Evolutionary conservation across 1,139 yeast species (phyloP).

Genomic region (Blastobotrys raffinosifermentans): DNA sequence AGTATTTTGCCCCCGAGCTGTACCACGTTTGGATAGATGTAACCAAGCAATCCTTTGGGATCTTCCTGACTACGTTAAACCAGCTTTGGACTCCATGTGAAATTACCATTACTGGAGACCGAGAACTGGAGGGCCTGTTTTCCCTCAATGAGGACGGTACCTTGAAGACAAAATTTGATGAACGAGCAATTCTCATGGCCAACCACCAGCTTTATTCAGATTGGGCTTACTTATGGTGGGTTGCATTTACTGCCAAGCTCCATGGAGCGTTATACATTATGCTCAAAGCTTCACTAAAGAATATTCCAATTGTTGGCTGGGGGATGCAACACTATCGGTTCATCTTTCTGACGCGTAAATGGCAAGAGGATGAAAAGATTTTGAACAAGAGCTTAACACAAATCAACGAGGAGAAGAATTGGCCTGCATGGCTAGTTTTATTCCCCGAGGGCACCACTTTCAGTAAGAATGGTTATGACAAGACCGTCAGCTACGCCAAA

Average conservation of each 20-base stretch:
- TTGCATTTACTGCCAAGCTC: conserved; percentile 60
- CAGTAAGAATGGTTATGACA: conserved; percentile 55
- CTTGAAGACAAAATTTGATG: conserved; percentile 28
- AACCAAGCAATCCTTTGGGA: conserved; percentile 36
- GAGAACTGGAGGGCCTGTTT: conserved; percentile 26
- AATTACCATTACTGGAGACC: conserved; percentile 32
- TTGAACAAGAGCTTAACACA: conserved; percentile 52
- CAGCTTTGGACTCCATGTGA: conserved; percentile 33
- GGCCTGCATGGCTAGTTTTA: conserved; percentile 50
- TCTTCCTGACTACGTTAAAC: conserved; percentile 27
- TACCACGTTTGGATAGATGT: conserved; percentile 32
- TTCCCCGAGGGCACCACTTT: conserved; percentile 96
- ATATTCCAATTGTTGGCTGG: conserved; percentile 72
- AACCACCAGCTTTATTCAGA: conserved; percentile 94
- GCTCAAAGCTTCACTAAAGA: conserved; percentile 69
- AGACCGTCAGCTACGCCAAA: conserved; percentile 52
- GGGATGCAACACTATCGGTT: conserved; percentile 83
- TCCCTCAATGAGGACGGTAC: conserved; percentile 20
- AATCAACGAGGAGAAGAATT: conserved; percentile 38
- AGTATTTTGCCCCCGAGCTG: conserved; percentile 20
- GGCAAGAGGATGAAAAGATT: conserved; percentile 66
- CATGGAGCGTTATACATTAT: conserved; percentile 65
- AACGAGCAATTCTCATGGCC: conserved; percentile 57
- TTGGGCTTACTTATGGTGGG: conserved; percentile 92
- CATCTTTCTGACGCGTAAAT: conserved; percentile 74